These are phyloP conservation scores for Aspergillus vadensis DNA, from an alignment of 2,329 filamentous ascomycete genomes.

Conservation along the genomic window DNA sequence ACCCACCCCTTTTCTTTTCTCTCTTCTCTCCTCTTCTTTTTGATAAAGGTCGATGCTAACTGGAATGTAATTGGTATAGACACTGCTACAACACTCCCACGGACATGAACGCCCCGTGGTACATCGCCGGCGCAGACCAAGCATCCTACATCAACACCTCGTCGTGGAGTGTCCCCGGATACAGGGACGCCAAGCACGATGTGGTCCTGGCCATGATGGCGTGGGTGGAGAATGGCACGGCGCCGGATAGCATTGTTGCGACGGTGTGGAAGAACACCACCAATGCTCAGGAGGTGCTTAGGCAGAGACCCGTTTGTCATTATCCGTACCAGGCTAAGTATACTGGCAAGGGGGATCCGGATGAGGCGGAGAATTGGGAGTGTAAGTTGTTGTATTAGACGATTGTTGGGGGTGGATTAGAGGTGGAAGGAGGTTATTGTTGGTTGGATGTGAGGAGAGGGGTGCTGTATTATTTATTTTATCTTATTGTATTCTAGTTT, in stretches of 20 bases:
- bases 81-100: not conserved
- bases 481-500: too few species aligned
- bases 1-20: too few species aligned
- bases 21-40: too few species aligned
- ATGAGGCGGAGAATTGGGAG: not conserved
- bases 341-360: not conserved
- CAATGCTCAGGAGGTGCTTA: not conserved
- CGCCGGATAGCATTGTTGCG: not conserved
- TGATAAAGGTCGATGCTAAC: too few species aligned
- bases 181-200: not conserved
- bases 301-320: not conserved
- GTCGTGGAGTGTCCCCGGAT: not conserved
- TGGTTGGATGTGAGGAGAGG: too few species aligned
- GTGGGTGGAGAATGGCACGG: slow-evolving; percentile 3
- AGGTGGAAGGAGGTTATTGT: too few species aligned
- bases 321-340: not conserved
- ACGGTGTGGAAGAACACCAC: not conserved
- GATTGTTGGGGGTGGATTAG: too few species aligned
- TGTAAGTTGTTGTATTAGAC: not conserved
- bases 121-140: not conserved
- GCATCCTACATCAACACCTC: not conserved
- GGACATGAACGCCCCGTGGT: not conserved
- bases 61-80: not conserved
- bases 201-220: not conserved
- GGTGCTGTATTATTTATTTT: too few species aligned